A percentile compares a stretch with the other conserved stretches of the same genome.
Evolutionary conservation across 2,329 filamentous ascomycete genomes (phyloP).

Genomic region (Cadophora sp.): DNA sequence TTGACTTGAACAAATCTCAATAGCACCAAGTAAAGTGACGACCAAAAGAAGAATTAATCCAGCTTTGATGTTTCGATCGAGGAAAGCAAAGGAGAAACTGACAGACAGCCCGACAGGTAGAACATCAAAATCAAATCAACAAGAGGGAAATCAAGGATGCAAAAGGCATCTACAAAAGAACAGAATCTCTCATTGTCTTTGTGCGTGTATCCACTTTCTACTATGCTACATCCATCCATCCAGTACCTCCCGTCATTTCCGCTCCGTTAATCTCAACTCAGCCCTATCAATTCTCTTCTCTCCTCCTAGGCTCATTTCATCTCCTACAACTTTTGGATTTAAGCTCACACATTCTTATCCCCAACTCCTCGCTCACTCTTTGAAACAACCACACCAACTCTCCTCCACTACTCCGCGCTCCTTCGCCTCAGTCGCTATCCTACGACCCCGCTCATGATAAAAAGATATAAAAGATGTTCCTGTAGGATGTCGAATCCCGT

Average conservation of each 20-base stretch:
- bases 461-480: not conserved
- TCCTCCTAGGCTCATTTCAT: not conserved
- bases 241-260: not conserved
- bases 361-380: slow-evolving; percentile 11
- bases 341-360: not conserved
- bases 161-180: slow-evolving; percentile 28
- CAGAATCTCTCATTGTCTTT: slow-evolving; percentile 28
- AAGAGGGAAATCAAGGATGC: not conserved
- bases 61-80: no score
- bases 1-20: no score
- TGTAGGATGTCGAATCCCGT: slow-evolving; percentile 13
- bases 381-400: not conserved
- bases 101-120: no score
- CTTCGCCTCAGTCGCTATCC: not conserved
- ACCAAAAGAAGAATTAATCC: not conserved
- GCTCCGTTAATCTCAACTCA: no score
- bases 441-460: not conserved
- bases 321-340: slow-evolving; percentile 12
- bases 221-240: slow-evolving; percentile 24
- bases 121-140: not conserved
- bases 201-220: slow-evolving; percentile 19
- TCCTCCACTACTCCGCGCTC: not conserved
- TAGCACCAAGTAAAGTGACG: not conserved
- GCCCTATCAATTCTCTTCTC: not conserved
- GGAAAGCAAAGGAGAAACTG: not conserved